Percentiles rank a stretch among this genome's conserved stretches.
These are phyloP conservation scores for Ogataea hybrid DNA, from an alignment of 1,139 yeast species.

Conservation along the genomic window DNA sequence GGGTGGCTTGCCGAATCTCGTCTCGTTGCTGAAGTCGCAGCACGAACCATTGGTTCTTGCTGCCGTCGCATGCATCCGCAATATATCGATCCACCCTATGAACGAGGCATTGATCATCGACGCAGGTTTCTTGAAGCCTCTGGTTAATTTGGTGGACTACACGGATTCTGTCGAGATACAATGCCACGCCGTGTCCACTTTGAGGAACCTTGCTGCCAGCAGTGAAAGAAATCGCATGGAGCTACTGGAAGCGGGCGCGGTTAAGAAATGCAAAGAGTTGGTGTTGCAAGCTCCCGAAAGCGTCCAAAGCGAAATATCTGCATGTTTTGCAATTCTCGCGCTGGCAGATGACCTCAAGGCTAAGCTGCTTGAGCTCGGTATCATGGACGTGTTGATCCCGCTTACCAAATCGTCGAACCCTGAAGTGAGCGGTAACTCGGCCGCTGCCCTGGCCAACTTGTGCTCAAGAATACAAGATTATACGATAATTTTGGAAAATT, in stretches of 20 bases:
- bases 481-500: conserved; percentile 71
- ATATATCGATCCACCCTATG: conserved; percentile 92
- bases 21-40: conserved; percentile 79
- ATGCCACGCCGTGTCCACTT: conserved; percentile 95
- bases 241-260: conserved; percentile 93
- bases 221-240: conserved; percentile 91
- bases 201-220: conserved; percentile 93
- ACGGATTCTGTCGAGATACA: conserved; percentile 93
- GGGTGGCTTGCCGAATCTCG: conserved; percentile 92
- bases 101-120: conserved; percentile 94
- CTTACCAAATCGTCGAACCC: conserved; percentile 84
- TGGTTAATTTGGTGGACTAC: conserved; percentile 80
- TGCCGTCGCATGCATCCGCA: conserved; percentile 97
- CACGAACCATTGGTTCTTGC: conserved; percentile 93
- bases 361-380: conserved; percentile 77
- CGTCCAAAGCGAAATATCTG: conserved; percentile 94
- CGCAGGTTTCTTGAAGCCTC: conserved; percentile 90
- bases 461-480: conserved; percentile 89
- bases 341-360: conserved; percentile 93
- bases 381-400: conserved; percentile 87
- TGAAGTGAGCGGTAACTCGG: conserved; percentile 97
- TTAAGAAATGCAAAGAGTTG: conserved; percentile 85
- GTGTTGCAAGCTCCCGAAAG: conserved; percentile 82
- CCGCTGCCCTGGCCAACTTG: conserved; percentile 95
- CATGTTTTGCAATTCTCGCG: conserved; percentile 95